Base-by-base conservation (phyloP, 2,329 filamentous ascomycete species). In the Fusarium redolens region DNA sequence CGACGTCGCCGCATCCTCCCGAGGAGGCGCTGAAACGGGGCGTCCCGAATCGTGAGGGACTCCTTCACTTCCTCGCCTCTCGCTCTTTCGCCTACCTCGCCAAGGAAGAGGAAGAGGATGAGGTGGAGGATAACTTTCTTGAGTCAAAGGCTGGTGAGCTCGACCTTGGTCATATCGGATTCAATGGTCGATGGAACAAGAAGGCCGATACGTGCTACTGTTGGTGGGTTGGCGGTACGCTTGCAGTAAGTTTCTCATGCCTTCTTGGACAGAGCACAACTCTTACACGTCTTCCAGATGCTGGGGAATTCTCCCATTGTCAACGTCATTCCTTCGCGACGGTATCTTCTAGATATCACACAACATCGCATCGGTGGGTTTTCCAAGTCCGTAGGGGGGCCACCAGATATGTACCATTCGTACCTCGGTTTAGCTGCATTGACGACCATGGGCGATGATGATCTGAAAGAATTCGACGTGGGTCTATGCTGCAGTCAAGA, bases 151-250 rank as follows among this genome's bases (percentile, higher is more conserved):
- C 85, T n/a, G 81, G 81, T 1, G 76, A 78, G 2, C 78, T 81
- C 7, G 67, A 51, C 7, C 78, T 71, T 25, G 81, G 84, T 14
- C 88, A 87, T 77, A 88, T 94, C 3, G 96, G 95, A 14, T 95
- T 97, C 83, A 97, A 97, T 78, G 96, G 96, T 31, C 91, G 96
- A 55, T 91, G 90, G 79, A 98, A 97, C 84, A 99, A 99, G 82
- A 88, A 92, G 52, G 93, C 93, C 14, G 96, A 99, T 82, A 98
- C 96, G 1, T 99, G 96, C 83, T 99, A 99, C 81, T 92, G 91
- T 28, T 99, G 96, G 86, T 99, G 96, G 96, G 94, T 93, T 1
- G 87, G 88, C 7, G 94, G 90, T 4, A 90, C 94, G 3, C 79
- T 90, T 2, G 76, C 79, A 58, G 85, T 87, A 78, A 69, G 81